Evolutionary conservation across 2,329 filamentous ascomycete genomes (phyloP).

Genomic region (Xylaria sp.): DNA sequence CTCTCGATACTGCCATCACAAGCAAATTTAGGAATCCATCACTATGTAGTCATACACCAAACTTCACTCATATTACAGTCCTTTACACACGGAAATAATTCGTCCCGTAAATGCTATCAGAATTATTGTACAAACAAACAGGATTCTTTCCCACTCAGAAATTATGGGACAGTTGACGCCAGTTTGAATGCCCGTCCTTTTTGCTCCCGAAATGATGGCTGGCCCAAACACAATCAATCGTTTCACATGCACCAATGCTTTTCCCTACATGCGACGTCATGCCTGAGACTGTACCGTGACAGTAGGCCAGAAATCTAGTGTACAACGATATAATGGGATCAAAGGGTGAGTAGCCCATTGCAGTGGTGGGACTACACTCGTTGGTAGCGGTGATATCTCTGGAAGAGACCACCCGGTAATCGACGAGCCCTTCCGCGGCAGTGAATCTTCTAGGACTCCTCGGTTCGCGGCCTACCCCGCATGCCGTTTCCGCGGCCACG

Average conservation of each 20-base stretch:
- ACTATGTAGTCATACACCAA: not conserved
- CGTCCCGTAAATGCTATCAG: constrained; percentile 43
- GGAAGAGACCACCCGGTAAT: constrained; percentile 36
- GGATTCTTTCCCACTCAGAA: constrained; percentile 38
- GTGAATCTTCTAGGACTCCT: constrained; percentile 49
- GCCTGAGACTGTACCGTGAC: constrained; percentile 25
- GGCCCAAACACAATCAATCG: constrained; percentile 38
- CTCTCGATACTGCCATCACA: not conserved
- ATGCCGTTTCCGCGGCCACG: constrained; percentile 43
- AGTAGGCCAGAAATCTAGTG: constrained; percentile 36
- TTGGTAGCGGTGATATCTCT: constrained; percentile 28
- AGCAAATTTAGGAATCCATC: not conserved
- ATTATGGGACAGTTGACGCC: constrained; percentile 43
- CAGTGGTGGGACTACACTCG: constrained; percentile 29
- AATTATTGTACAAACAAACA: constrained; percentile 45
- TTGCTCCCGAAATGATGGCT: constrained; percentile 43
- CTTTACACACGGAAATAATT: constrained; percentile 26
- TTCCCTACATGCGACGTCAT: constrained; percentile 34
- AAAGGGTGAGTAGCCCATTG: constrained; percentile 20
- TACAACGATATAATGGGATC: constrained; percentile 38
- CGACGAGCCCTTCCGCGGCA: constrained; percentile 38
- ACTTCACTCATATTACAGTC: constrained; percentile 19
- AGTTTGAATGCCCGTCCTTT: constrained; percentile 39
- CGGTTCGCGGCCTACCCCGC: constrained; percentile 46
- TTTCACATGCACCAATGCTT: constrained; percentile 36